A percentile compares a stretch with the other conserved stretches of the same genome.
phyloP scores from a whole-genome alignment of 2,329 filamentous ascomycete species.

The Periconia sp. region DNA sequence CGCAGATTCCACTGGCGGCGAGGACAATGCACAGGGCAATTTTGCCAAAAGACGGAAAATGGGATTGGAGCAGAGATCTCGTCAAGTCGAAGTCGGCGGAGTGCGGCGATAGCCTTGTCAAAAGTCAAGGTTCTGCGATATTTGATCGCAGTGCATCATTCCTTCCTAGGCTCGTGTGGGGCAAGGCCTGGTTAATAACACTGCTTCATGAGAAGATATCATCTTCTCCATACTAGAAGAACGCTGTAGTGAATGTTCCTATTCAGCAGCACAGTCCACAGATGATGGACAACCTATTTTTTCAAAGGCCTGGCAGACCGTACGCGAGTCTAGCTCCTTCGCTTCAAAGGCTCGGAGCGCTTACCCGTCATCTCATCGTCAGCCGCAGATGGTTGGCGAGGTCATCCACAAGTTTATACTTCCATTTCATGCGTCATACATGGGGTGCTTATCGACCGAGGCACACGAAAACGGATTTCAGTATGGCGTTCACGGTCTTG shows the following conservation, averaged over 20 bases:
- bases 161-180: background rate
- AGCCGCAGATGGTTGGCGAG: background rate
- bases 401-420: background rate
- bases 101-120: constrained; percentile 31
- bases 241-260: background rate
- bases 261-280: background rate
- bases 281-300: too few relatives aligned
- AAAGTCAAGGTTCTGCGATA: background rate
- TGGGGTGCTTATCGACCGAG: background rate
- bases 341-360: background rate
- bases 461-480: background rate
- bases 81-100: constrained; percentile 39
- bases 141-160: background rate
- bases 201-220: background rate
- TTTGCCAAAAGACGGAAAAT: constrained; percentile 38
- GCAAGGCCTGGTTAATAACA: background rate
- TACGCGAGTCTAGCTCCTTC: background rate
- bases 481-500: background rate
- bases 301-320: too few relatives aligned
- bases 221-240: background rate
- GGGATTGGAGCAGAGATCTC: constrained; percentile 37
- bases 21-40: constrained; percentile 55
- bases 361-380: background rate
- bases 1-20: constrained; percentile 71
- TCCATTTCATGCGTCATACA: background rate